phyloP scores from a whole-genome alignment of 805 yeast genomes.

The Wickerhamiella brachini region DNA sequence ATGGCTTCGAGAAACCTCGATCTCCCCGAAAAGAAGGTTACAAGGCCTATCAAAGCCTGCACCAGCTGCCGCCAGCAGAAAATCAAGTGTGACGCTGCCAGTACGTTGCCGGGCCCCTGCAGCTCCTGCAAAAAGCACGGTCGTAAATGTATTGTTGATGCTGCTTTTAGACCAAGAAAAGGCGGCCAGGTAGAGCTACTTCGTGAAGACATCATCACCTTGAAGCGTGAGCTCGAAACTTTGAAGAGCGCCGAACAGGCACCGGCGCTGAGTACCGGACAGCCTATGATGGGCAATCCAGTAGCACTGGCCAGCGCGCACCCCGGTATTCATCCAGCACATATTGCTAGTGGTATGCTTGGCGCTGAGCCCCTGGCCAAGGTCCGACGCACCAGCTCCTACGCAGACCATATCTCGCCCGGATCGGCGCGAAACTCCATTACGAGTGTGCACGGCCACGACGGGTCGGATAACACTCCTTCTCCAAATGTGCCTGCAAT shows the following conservation, averaged over 20 bases:
- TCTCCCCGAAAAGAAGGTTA: neutral
- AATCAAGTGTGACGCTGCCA: slow-evolving; percentile 83
- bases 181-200: slow-evolving; percentile 80
- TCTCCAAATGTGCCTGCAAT: neutral
- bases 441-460: slow-evolving; percentile 3
- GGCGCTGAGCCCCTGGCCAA: neutral
- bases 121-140: slow-evolving; percentile 71
- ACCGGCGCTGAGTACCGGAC: neutral
- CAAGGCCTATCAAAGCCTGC: slow-evolving; percentile 80
- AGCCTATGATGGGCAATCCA: neutral
- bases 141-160: slow-evolving; percentile 75
- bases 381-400: neutral
- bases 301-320: neutral
- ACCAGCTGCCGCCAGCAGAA: slow-evolving; percentile 92
- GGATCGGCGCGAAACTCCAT: neutral
- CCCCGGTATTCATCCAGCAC: neutral
- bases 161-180: slow-evolving; percentile 79
- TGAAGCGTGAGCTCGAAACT: slow-evolving; percentile 54
- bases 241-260: slow-evolving; percentile 42
- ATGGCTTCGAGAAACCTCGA: neutral
- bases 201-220: slow-evolving; percentile 72
- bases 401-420: neutral
- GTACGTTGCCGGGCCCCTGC: slow-evolving; percentile 69
- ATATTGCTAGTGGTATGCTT: neutral
- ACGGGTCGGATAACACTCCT: neutral